These are phyloP conservation scores for Linnemannia hyalina DNA, from an alignment of 192 early-diverging fungal species.

Conservation along the genomic window DNA sequence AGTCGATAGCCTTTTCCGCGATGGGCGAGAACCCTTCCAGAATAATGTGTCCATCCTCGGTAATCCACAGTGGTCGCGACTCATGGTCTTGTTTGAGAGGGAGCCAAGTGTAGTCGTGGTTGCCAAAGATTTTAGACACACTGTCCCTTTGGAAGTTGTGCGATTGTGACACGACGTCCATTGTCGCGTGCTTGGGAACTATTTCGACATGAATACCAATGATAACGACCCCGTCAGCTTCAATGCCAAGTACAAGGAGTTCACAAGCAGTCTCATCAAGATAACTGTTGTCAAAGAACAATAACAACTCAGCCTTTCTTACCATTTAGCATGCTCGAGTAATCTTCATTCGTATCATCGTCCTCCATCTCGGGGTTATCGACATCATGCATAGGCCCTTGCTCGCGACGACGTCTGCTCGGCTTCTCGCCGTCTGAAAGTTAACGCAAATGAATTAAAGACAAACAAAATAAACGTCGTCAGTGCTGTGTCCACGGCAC, in stretches of 20 bases:
- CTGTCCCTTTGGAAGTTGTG: constrained; percentile 60
- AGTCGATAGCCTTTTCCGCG: constrained; percentile 95
- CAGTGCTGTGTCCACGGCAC: not conserved
- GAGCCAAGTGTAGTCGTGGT: constrained; percentile 82
- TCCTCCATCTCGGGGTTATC: constrained; percentile 43
- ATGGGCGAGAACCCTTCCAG: constrained; percentile 98
- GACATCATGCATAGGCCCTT: constrained; percentile 49
- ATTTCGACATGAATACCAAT: not conserved
- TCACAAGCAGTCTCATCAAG: not conserved
- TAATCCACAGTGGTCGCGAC: constrained; percentile 93
- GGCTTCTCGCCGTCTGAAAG: constrained; percentile 6
- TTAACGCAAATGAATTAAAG: not conserved
- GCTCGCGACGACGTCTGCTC: constrained; percentile 36
- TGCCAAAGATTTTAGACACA: constrained; percentile 74
- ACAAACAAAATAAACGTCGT: not conserved
- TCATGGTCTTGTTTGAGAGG: constrained; percentile 90
- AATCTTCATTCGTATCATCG: constrained; percentile 52
- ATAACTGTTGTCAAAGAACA: not conserved
- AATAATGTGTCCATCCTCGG: constrained; percentile 85
- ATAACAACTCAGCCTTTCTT: not conserved
- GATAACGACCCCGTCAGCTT: not conserved
- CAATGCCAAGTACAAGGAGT: not conserved
- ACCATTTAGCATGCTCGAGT: constrained; percentile 41
- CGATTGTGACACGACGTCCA: constrained; percentile 31
- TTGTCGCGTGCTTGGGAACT: constrained; percentile 48